phyloP scores from a whole-genome alignment of 2,329 filamentous ascomycete species.

The Tolypocladium album region DNA sequence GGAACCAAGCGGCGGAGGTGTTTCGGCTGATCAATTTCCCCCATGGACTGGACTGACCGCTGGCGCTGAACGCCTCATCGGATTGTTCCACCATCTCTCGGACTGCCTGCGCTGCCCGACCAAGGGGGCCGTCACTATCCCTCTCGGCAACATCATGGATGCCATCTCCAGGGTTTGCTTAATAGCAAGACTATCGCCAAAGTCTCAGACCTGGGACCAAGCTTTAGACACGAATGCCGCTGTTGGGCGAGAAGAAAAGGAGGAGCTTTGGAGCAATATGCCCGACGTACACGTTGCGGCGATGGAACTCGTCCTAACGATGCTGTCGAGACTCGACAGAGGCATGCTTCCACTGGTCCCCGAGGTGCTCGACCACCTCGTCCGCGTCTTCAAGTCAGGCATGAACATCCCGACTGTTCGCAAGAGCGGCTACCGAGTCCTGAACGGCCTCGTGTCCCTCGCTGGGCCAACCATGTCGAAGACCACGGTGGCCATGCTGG shows the following conservation, averaged over 20 bases:
- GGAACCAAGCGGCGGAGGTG: constrained; percentile 36
- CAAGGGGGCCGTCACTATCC: constrained; percentile 53
- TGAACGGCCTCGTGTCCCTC: constrained; percentile 45
- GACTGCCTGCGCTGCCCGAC: constrained; percentile 55
- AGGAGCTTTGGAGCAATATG: constrained; percentile 63
- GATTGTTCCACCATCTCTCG: constrained; percentile 54
- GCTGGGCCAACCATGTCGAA: constrained; percentile 59
- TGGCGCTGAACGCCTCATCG: constrained; percentile 58
- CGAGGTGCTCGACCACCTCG: constrained; percentile 58
- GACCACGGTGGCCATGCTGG: constrained; percentile 51
- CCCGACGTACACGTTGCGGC: constrained; percentile 64
- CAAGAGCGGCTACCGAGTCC: constrained; percentile 46
- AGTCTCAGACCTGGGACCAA: constrained; percentile 33
- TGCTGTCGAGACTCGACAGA: constrained; percentile 47
- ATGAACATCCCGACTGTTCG: constrained; percentile 45
- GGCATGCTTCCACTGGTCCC: constrained; percentile 49
- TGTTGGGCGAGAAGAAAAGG: constrained; percentile 69
- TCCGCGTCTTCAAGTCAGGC: constrained; percentile 57
- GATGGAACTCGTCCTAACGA: constrained; percentile 47
- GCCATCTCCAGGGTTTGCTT: constrained; percentile 59
- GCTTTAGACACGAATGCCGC: constrained; percentile 58
- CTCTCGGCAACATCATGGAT: constrained; percentile 58
- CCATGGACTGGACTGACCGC: constrained; percentile 65
- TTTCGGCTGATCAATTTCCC: constrained; percentile 42
- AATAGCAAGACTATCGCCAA: constrained; percentile 43